phyloP scores from a whole-genome alignment of 2,329 filamentous ascomycete species.

The Talaromyces sp. region DNA sequence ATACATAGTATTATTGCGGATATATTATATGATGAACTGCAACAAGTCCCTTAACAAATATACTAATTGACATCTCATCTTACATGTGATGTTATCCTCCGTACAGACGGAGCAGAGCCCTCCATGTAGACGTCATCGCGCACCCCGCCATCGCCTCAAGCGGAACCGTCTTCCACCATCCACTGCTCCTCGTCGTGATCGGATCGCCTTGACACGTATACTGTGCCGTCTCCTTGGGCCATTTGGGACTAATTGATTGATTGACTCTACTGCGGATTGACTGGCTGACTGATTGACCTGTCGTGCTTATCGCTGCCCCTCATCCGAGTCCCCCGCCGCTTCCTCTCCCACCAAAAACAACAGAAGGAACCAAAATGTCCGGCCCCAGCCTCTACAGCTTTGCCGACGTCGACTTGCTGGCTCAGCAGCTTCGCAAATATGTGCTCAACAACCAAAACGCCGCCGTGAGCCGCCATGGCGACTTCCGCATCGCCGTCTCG shows the following conservation, averaged over 20 bases:
- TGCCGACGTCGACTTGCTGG: slow-evolving; percentile 62
- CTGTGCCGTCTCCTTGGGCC: neutral
- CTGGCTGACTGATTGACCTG: neutral
- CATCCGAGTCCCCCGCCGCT: neutral
- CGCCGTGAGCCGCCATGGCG: slow-evolving; percentile 71
- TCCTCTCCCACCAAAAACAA: neutral
- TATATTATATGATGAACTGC: too few species aligned
- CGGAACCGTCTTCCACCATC: neutral
- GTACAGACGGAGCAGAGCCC: neutral
- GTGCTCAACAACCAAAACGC: slow-evolving; percentile 75
- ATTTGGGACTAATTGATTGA: neutral
- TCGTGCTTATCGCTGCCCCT: neutral
- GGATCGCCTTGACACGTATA: neutral
- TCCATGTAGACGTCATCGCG: neutral
- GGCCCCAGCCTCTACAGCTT: slow-evolving; percentile 72
- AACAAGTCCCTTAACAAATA: too few species aligned
- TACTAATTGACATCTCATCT: too few species aligned
- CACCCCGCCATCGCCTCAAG: neutral
- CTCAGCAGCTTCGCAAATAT: slow-evolving; percentile 72
- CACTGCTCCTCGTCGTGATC: neutral
- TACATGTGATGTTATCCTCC: too few species aligned
- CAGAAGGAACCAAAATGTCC: slow-evolving; percentile 25
- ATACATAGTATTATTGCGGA: too few species aligned
- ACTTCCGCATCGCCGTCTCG: slow-evolving; percentile 88
- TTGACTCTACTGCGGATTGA: neutral